These are phyloP conservation scores for Pneumocystis murina DNA, from an alignment of 1,139 yeast species.

Conservation along the genomic window DNA sequence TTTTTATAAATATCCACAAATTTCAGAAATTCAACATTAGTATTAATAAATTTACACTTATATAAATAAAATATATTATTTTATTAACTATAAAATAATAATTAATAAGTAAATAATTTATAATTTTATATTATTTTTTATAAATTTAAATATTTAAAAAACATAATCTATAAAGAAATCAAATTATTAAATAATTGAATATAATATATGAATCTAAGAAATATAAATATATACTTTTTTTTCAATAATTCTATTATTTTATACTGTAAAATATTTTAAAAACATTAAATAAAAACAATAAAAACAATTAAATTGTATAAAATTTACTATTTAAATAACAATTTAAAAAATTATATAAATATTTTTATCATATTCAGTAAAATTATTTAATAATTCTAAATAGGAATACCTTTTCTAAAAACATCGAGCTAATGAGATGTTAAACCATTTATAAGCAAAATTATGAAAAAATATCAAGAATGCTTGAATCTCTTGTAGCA, in stretches of 20 bases:
- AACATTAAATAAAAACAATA: neutral
- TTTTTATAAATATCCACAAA: neutral
- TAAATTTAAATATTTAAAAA: no score
- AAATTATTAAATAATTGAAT: neutral
- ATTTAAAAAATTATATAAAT: neutral
- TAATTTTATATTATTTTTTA: no score
- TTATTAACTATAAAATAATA: no score
- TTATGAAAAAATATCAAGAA: neutral
- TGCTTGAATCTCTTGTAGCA: conserved; percentile 2
- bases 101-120: no score
- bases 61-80: no score
- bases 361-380: neutral
- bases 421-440: neutral
- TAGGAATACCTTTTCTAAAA: neutral
- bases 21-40: neutral
- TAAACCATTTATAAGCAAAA: neutral
- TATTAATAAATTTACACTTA: neutral
- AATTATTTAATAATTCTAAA: neutral
- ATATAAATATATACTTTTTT: neutral
- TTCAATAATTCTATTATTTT: neutral
- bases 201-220: neutral
- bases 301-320: neutral
- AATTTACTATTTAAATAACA: neutral
- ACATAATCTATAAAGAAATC: neutral
- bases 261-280: neutral